A percentile compares a stretch with the other conserved stretches of the same genome.
phyloP scores from a whole-genome alignment of 1,139 yeast genomes.

The Suhomyces wounanorum region DNA sequence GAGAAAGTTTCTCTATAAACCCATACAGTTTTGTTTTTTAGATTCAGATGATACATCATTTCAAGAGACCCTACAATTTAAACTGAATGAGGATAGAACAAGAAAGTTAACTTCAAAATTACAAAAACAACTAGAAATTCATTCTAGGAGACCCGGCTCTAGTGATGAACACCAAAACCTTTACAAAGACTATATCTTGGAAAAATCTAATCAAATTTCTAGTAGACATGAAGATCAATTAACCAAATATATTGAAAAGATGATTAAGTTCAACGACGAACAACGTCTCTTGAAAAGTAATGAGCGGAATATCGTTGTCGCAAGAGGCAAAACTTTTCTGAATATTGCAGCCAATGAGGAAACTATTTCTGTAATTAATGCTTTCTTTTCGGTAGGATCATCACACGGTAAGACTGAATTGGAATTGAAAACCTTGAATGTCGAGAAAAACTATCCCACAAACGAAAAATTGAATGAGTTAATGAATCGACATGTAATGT shows the following conservation, averaged over 20 bases:
- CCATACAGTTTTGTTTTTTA: constrained; percentile 33
- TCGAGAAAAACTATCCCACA: constrained; percentile 12
- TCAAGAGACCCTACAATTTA: constrained; percentile 15
- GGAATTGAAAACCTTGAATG: constrained; percentile 12
- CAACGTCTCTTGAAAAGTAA: constrained; percentile 20
- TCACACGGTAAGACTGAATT: neutral
- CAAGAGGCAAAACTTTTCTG: neutral
- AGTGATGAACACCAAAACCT: constrained; percentile 8
- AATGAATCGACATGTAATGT: constrained; percentile 16
- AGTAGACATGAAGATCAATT: constrained; percentile 18
- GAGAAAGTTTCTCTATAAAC: constrained; percentile 27
- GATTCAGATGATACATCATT: constrained; percentile 20
- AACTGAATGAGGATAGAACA: constrained; percentile 4
- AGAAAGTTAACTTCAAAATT: neutral
- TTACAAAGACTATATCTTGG: constrained; percentile 5
- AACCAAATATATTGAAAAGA: constrained; percentile 22
- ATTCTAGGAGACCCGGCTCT: neutral
- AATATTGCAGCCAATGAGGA: neutral
- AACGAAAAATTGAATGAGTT: constrained; percentile 9
- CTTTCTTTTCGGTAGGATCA: constrained; percentile 12
- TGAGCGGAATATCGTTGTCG: constrained; percentile 18
- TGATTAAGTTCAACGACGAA: constrained; percentile 20
- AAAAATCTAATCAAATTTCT: constrained; percentile 11
- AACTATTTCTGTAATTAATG: constrained; percentile 1
- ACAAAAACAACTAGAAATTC: constrained; percentile 1